Evolutionary conservation across 129 eudicot species (phyloP).

Genomic region (Lactuca saligna): DNA sequence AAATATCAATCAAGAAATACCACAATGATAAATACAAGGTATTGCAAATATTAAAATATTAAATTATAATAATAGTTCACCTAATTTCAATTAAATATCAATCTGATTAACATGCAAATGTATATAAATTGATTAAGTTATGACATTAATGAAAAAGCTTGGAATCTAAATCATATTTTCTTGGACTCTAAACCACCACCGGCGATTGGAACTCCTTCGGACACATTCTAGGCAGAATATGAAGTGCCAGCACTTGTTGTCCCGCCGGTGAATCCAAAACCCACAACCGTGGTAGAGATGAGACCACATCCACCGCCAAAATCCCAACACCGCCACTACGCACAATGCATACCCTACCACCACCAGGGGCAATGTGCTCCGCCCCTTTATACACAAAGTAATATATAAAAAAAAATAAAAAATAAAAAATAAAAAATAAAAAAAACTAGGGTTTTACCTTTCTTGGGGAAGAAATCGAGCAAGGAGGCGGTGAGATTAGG

Average conservation of each 20-base stretch:
- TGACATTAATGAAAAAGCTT: neutral
- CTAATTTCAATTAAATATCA: neutral
- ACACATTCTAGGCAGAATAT: slow-evolving; percentile 78
- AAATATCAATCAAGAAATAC: neutral
- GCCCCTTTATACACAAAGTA: too few relatives aligned
- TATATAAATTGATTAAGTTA: neutral
- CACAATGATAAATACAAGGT: neutral
- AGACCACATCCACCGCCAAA: slow-evolving; percentile 71
- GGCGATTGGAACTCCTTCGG: slow-evolving; percentile 16
- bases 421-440: too few relatives aligned
- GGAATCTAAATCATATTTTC: neutral
- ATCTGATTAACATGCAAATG: neutral
- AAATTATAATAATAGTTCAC: too few relatives aligned
- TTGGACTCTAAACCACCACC: neutral
- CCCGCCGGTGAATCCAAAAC: slow-evolving; percentile 61
- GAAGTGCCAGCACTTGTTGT: slow-evolving; percentile 40
- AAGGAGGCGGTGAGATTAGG: too few relatives aligned
- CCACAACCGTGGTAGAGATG: slow-evolving; percentile 39
- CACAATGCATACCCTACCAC: slow-evolving; percentile 73
- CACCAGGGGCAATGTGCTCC: slow-evolving; percentile 50
- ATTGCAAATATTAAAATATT: neutral
- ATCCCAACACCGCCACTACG: slow-evolving; percentile 49
- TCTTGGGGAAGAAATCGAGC: too few relatives aligned
- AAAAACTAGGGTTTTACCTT: too few relatives aligned
- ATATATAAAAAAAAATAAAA: too few relatives aligned